Evolutionary conservation across 2,329 filamentous ascomycete genomes (phyloP).

Genomic region (Hypoxylon rubiginosum): DNA sequence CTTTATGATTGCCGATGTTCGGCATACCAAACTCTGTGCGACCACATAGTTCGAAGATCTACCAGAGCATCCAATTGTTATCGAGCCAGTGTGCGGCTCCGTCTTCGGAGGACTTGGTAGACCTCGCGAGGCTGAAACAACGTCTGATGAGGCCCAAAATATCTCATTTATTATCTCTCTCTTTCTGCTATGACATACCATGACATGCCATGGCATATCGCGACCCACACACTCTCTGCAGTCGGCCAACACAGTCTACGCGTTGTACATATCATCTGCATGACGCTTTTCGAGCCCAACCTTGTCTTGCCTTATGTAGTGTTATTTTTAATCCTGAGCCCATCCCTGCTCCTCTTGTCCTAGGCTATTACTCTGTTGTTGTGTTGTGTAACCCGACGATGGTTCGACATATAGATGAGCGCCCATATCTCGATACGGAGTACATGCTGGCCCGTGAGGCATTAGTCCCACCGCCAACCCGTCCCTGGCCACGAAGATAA

Average conservation of each 20-base stretch:
- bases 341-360: conserved; percentile 3
- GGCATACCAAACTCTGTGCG: conserved; percentile 24
- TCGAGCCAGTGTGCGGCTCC: conserved; percentile 28
- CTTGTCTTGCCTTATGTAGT: conserved; percentile 25
- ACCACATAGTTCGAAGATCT: conserved; percentile 7
- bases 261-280: conserved; percentile 29
- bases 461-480: conserved; percentile 60
- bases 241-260: conserved; percentile 29
- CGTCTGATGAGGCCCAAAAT: conserved; percentile 23
- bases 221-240: conserved; percentile 24
- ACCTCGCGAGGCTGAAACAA: conserved; percentile 36
- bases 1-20: conserved; percentile 31
- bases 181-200: background rate
- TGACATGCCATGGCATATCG: conserved; percentile 5
- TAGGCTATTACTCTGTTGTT: conserved; percentile 6
- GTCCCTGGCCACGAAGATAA: conserved; percentile 55
- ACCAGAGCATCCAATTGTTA: conserved; percentile 8
- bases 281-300: conserved; percentile 27
- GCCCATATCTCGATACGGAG: conserved; percentile 55
- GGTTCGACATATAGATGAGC: conserved; percentile 18
- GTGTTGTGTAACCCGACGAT: conserved; percentile 3
- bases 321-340: conserved; percentile 16
- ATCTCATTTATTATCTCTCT: background rate
- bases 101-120: conserved; percentile 33
- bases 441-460: conserved; percentile 56